These are phyloP conservation scores for Blastocystis sp. DNA, from an alignment of 352 stramenopile species.

Conservation along the genomic window DNA sequence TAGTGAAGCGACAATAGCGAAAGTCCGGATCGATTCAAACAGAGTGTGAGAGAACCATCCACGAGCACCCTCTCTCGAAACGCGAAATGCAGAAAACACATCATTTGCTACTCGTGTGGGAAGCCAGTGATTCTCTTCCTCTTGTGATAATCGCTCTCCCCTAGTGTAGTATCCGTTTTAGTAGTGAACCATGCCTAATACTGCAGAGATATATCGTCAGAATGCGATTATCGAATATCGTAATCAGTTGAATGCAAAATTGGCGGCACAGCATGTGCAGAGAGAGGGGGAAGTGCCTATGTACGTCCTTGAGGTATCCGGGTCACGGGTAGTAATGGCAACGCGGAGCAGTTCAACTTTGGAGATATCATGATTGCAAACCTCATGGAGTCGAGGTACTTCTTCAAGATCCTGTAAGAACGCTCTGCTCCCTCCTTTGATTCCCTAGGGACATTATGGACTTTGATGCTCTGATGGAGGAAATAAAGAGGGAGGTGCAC, in stretches of 20 bases:
- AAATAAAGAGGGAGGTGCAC: constrained; percentile 40
- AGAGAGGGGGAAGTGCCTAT: constrained; percentile 55
- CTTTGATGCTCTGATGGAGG: constrained; percentile 46
- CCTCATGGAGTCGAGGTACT: constrained; percentile 61
- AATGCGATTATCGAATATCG: constrained; percentile 51
- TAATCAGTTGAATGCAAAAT: constrained; percentile 61
- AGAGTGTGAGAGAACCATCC: too few species aligned
- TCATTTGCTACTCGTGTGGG: too few species aligned
- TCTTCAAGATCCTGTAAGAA: constrained; percentile 68
- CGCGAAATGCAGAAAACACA: too few species aligned
- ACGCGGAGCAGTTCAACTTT: constrained; percentile 41
- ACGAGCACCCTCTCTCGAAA: too few species aligned
- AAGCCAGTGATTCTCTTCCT: not conserved
- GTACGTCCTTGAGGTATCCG: not conserved
- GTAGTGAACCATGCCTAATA: constrained; percentile 69
- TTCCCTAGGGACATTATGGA: constrained; percentile 48
- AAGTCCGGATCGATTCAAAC: too few species aligned
- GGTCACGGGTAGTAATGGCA: constrained; percentile 35
- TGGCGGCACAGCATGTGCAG: constrained; percentile 60
- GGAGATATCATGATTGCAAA: constrained; percentile 54
- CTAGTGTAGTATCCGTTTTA: constrained; percentile 28
- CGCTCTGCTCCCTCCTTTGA: not conserved
- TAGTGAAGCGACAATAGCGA: too few species aligned
- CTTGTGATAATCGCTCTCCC: too few species aligned
- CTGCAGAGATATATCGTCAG: constrained; percentile 59